Base-by-base conservation (phyloP, 2,329 filamentous ascomycete genomes). In the Talaromyces sp. region DNA sequence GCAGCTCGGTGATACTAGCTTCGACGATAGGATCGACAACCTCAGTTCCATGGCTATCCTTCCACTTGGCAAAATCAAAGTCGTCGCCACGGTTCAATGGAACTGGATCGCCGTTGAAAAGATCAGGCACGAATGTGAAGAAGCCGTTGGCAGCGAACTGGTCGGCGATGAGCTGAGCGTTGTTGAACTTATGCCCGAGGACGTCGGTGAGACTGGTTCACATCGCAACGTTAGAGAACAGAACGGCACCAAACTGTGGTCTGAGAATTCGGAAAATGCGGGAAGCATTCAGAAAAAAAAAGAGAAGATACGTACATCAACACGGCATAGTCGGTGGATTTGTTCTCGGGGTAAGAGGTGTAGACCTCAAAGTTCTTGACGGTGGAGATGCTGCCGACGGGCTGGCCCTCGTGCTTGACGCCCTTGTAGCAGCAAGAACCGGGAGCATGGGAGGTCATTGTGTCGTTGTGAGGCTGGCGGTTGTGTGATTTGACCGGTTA, bases 91-190 rank as follows among this genome's bases (percentile, higher is more conserved):
- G 78, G 75, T 89, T 84, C 66, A 88, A 70, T 0, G 78, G 70
- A 33, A 89, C 72, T 2, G 59, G 50, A 13, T 65, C 63, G 37
- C 85, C 74, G 73, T 90, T 86, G 81, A 90, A 89, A 56, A 88
- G 76, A 75, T 91, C 89, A 33, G 88, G 83, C 67, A 91, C 83
- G 31, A 89, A 76, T 63, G 83, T 83, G 65, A 86, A 79, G 78
- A 90, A 90, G 69, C 87, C 89, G 72, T 89, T 88, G 67, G 85
- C 86, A 58, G 89, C 89, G 74, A 84, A 88, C 70, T 89, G 85
- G 80, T 91, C 89, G 63, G 89, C 89, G 70, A 90, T 85, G 70
- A 87, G 78, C 74, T 86, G 75, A 70, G 79, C 80, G 75, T 87
- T 85, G 72, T 77, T 76, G 72, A 83, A 83, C 59, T 79, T 74